Evolutionary conservation across 306 rosid species (phyloP).

Genomic region (Lathyrus sativus): DNA sequence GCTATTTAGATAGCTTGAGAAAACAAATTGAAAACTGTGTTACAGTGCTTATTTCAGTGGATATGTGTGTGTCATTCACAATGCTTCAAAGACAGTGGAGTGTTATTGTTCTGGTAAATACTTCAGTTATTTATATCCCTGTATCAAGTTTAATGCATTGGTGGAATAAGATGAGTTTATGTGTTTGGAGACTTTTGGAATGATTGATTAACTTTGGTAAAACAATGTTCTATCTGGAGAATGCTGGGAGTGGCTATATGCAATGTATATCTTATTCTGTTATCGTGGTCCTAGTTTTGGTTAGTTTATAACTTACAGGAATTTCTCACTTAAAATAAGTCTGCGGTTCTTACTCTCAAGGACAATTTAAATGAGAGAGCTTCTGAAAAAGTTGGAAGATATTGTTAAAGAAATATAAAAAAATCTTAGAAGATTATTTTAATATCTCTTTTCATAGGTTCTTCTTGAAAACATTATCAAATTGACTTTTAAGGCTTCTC

Average conservation of each 20-base stretch:
- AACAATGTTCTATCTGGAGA: slow-evolving; percentile 4
- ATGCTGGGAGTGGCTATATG: neutral
- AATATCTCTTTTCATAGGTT: neutral
- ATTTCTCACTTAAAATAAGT: neutral
- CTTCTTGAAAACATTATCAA: neutral
- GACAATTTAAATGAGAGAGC: neutral
- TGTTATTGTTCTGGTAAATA: slow-evolving; percentile 1
- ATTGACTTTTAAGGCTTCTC: neutral
- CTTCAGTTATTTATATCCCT: neutral
- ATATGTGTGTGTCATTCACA: neutral
- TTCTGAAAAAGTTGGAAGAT: neutral
- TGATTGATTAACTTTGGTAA: neutral
- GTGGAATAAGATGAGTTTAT: neutral
- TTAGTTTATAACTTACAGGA: neutral
- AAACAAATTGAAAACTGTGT: neutral
- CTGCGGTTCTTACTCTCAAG: neutral
- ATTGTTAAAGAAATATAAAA: neutral
- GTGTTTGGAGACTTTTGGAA: neutral
- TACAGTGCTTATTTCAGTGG: neutral
- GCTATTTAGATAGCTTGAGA: neutral
- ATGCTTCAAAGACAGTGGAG: neutral
- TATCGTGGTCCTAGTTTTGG: neutral
- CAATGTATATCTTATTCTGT: neutral
- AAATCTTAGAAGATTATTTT: neutral
- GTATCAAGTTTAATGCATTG: neutral